A percentile compares a stretch with the other conserved stretches of the same genome.
These are phyloP conservation scores for Aspergillus awamori DNA, from an alignment of 2,329 filamentous ascomycete genomes.

Conservation along the genomic window DNA sequence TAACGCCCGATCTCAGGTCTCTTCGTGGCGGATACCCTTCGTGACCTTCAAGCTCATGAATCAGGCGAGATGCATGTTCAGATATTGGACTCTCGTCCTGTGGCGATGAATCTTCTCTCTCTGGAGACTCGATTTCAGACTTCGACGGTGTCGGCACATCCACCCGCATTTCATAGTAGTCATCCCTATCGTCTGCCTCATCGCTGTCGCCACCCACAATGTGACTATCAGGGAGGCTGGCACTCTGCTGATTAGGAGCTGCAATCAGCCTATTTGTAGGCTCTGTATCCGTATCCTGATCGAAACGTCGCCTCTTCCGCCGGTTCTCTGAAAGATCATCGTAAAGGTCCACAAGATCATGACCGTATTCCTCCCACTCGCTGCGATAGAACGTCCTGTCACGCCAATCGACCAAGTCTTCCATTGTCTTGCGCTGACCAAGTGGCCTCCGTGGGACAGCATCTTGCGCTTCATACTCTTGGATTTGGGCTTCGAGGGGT, in stretches of 20 bases:
- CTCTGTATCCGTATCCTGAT: neutral
- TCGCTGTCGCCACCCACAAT: too few species aligned
- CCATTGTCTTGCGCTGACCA: constrained; percentile 35
- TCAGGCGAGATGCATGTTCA: neutral
- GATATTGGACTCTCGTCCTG: neutral
- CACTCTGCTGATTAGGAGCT: neutral
- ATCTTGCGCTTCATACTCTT: constrained; percentile 20
- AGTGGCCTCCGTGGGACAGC: constrained; percentile 23
- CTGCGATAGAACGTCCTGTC: constrained; percentile 48
- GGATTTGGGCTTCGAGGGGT: constrained; percentile 25
- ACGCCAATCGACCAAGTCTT: constrained; percentile 53
- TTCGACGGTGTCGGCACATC: neutral
- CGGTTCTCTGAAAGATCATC: constrained; percentile 35
- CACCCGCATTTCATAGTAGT: neutral
- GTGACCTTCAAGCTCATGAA: neutral
- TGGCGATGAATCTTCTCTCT: neutral
- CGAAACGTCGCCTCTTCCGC: constrained; percentile 35
- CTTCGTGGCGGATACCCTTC: neutral
- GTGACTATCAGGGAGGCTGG: neutral
- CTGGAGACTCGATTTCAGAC: neutral
- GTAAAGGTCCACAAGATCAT: constrained; percentile 30
- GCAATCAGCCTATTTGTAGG: neutral
- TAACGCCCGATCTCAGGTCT: neutral
- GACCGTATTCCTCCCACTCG: constrained; percentile 54
- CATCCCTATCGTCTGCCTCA: neutral